Conservation (phyloP, 768 basidiomycete genomes). For the Chalciporus pseudorubinellus region DNA sequence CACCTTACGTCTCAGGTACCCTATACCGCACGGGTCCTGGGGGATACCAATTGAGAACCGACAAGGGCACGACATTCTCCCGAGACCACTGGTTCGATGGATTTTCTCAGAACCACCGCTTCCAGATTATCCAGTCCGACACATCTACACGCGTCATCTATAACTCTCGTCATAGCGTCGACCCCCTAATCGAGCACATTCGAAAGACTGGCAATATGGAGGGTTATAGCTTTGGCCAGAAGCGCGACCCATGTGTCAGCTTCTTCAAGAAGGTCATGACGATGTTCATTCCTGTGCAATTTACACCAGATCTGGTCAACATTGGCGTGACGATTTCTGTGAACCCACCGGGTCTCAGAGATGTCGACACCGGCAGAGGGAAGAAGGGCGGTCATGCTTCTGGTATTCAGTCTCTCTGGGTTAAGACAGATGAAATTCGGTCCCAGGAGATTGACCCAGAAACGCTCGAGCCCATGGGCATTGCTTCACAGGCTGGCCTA, state of each 20-base stretch:
- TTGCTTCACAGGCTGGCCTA: slow-evolving; percentile 27
- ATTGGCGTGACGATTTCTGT: slow-evolving; percentile 31
- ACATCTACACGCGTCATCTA: slow-evolving; percentile 31
- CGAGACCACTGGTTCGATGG: slow-evolving; percentile 43
- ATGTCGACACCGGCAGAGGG: slow-evolving; percentile 18
- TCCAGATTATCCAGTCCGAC: slow-evolving; percentile 34
- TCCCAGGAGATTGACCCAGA: slow-evolving; percentile 36
- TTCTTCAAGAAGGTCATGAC: slow-evolving; percentile 28
- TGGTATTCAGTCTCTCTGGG: slow-evolving; percentile 28
- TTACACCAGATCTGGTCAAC: slow-evolving; percentile 12
- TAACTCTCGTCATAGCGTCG: slow-evolving; percentile 33
- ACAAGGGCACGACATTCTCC: slow-evolving; percentile 24
- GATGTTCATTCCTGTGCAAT: slow-evolving; percentile 24
- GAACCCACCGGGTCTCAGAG: slow-evolving; percentile 28
- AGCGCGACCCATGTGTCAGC: too few relatives aligned
- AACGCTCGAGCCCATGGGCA: slow-evolving; percentile 37
- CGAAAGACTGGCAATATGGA: slow-evolving; percentile 20
- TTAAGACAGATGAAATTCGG: slow-evolving; percentile 30
- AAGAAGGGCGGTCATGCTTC: slow-evolving; percentile 23
- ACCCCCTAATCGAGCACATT: slow-evolving; percentile 29
- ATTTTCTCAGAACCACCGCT: slow-evolving; percentile 38
- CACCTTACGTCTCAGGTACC: slow-evolving; percentile 35
- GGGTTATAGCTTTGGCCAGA: too few relatives aligned
- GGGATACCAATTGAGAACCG: slow-evolving; percentile 24
- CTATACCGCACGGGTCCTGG: slow-evolving; percentile 43